Evolutionary conservation across 73 alveolate species (phyloP).

Genomic region (Tetrahymena borealis): DNA sequence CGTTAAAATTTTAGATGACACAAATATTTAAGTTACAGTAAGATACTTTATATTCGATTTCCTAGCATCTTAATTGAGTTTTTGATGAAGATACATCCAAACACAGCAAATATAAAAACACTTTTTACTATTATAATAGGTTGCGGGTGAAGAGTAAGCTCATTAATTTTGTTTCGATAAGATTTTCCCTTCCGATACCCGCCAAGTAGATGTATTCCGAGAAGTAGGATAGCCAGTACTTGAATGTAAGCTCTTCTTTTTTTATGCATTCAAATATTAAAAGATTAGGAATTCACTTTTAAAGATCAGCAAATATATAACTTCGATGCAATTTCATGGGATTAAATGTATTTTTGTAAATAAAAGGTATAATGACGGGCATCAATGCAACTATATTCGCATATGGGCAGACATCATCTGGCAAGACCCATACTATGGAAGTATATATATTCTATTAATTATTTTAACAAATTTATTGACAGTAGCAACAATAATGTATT

Average conservation of each 20-base stretch:
- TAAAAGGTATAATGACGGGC: conserved; percentile 74
- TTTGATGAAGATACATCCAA: too few species aligned
- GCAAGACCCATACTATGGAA: conserved; percentile 97
- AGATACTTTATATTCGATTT: too few species aligned
- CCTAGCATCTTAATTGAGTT: too few species aligned
- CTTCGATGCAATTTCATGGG: not conserved
- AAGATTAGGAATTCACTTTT: too few species aligned
- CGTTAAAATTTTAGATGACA: conserved; percentile 11
- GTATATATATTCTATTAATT: conserved; percentile 20
- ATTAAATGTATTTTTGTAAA: not conserved
- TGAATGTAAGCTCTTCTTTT: not conserved
- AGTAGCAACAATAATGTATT: not conserved
- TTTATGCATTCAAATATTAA: too few species aligned
- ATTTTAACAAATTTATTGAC: not conserved
- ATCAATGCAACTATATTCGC: conserved; percentile 94
- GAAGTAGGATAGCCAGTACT: not conserved
- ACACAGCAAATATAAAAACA: not conserved
- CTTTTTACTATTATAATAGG: not conserved
- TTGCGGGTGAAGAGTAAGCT: not conserved
- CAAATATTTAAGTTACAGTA: not conserved
- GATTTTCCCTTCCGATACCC: not conserved
- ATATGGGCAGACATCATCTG: conserved; percentile 96
- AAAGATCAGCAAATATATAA: not conserved
- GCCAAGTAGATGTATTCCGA: not conserved
- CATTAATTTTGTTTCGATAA: not conserved